A percentile compares a stretch with the other conserved stretches of the same genome.
phyloP scores from a whole-genome alignment of 2,329 filamentous ascomycete genomes.

The Magnaporthales sp. region DNA sequence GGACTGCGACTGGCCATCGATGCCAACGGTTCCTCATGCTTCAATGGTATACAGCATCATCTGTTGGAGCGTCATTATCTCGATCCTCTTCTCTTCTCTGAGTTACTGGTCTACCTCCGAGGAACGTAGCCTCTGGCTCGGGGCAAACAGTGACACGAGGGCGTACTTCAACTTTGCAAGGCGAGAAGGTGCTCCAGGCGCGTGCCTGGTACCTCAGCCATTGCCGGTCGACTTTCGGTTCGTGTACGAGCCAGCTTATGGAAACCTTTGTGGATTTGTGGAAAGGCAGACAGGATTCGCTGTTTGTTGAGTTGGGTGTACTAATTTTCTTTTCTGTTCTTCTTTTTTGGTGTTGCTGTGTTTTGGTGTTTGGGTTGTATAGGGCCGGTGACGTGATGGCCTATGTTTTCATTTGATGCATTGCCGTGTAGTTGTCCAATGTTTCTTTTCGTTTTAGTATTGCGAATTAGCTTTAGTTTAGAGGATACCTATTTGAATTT shows the following conservation, averaged over 20 bases:
- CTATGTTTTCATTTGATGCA: not conserved
- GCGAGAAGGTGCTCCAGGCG: not conserved
- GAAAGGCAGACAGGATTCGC: not conserved
- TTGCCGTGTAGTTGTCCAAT: not conserved
- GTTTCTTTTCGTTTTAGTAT: not conserved
- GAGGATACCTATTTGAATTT: no score
- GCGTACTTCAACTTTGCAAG: constrained; percentile 4
- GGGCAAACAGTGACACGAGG: constrained; percentile 6
- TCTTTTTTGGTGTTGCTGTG: not conserved
- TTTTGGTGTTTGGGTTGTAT: not conserved
- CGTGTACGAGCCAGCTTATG: constrained; percentile 1
- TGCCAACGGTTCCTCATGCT: not conserved
- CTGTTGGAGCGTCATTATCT: not conserved
- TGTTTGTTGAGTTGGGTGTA: not conserved
- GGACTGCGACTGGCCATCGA: not conserved
- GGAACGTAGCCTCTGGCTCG: constrained; percentile 2
- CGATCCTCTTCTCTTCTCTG: not conserved
- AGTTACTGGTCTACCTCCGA: not conserved
- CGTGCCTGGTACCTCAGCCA: not conserved
- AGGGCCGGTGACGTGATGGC: not conserved
- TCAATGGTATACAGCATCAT: not conserved
- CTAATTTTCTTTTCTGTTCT: not conserved
- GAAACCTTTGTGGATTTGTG: not conserved
- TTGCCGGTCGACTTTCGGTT: constrained; percentile 1
- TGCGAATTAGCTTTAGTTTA: not conserved